Conservation (phyloP, 768 basidiomycete genomes). For the Boletus sp. region DNA sequence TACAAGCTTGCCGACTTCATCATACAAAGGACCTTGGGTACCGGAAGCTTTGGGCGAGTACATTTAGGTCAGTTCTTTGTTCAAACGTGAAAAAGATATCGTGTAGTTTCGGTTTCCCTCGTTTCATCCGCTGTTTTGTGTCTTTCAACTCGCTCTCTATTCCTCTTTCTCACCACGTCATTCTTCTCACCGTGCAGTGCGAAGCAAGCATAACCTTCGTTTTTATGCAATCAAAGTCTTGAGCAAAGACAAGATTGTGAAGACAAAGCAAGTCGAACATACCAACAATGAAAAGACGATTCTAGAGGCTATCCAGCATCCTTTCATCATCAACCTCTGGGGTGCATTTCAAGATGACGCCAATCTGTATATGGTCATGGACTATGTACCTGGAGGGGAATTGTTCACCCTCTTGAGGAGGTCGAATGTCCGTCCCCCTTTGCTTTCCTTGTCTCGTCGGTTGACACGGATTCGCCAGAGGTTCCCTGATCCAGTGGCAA, state of each 20-base stretch:
- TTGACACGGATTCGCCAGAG: constrained; percentile 44
- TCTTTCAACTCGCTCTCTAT: neutral
- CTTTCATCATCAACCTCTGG: constrained; percentile 96
- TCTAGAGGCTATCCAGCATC: constrained; percentile 80
- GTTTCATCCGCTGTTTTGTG: neutral
- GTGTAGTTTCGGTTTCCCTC: neutral
- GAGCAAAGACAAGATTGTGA: constrained; percentile 88
- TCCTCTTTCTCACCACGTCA: neutral
- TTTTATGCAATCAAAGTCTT: constrained; percentile 96
- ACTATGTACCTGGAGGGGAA: constrained; percentile 94
- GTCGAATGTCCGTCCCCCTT: constrained; percentile 63
- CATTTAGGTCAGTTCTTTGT: constrained; percentile 58
- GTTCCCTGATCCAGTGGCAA: constrained; percentile 95
- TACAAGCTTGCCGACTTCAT: constrained; percentile 77
- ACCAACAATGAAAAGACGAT: constrained; percentile 94
- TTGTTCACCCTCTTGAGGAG: constrained; percentile 89
- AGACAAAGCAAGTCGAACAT: constrained; percentile 94
- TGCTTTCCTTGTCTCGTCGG: constrained; percentile 6
- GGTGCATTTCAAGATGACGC: constrained; percentile 88
- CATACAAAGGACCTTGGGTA: constrained; percentile 82
- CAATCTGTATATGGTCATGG: constrained; percentile 98
- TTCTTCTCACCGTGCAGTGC: constrained; percentile 45
- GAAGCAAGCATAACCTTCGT: constrained; percentile 90
- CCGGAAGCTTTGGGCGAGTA: constrained; percentile 97
- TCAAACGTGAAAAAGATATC: neutral